These are phyloP conservation scores for Rhinocladiella similis DNA, from an alignment of 2,329 filamentous ascomycete species.

Conservation along the genomic window DNA sequence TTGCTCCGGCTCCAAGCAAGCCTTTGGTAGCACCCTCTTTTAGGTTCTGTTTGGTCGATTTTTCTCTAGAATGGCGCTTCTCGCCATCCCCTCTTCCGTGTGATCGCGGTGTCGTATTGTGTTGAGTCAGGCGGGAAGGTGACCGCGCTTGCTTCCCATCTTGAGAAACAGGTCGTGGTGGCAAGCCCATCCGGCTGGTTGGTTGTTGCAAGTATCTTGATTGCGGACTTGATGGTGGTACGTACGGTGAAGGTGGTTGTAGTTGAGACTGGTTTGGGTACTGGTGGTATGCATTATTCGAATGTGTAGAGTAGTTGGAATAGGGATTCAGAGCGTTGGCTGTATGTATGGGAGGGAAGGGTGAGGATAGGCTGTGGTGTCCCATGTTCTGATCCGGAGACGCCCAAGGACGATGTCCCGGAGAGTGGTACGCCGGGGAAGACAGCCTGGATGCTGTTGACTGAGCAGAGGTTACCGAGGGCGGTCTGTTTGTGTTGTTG, in stretches of 20 bases:
- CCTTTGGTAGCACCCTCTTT: conserved; percentile 38
- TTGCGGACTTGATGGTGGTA: conserved; percentile 4
- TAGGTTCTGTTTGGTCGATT: conserved; percentile 31
- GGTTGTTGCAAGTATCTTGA: conserved; percentile 16
- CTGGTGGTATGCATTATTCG: conserved; percentile 15
- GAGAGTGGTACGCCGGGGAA: conserved; percentile 22
- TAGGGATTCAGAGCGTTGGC: conserved; percentile 20
- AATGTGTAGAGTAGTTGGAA: background rate
- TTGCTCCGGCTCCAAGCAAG: conserved; percentile 38
- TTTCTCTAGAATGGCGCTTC: conserved; percentile 20
- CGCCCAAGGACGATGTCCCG: conserved; percentile 24
- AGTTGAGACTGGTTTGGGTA: background rate
- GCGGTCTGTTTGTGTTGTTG: conserved; percentile 8
- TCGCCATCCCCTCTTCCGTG: conserved; percentile 16
- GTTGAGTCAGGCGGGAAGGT: conserved; percentile 25
- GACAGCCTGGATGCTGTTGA: conserved; percentile 18
- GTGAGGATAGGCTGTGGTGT: conserved; percentile 27
- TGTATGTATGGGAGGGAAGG: conserved; percentile 24
- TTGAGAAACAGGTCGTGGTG: conserved; percentile 24
- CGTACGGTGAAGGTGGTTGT: conserved; percentile 1
- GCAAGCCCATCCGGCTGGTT: conserved; percentile 10
- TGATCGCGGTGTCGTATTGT: conserved; percentile 9
- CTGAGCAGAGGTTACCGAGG: conserved; percentile 16
- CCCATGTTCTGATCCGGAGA: conserved; percentile 23
- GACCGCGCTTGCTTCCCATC: conserved; percentile 28